These are phyloP conservation scores for Candida incommunis DNA, from an alignment of 805 yeast species.

Conservation along the genomic window DNA sequence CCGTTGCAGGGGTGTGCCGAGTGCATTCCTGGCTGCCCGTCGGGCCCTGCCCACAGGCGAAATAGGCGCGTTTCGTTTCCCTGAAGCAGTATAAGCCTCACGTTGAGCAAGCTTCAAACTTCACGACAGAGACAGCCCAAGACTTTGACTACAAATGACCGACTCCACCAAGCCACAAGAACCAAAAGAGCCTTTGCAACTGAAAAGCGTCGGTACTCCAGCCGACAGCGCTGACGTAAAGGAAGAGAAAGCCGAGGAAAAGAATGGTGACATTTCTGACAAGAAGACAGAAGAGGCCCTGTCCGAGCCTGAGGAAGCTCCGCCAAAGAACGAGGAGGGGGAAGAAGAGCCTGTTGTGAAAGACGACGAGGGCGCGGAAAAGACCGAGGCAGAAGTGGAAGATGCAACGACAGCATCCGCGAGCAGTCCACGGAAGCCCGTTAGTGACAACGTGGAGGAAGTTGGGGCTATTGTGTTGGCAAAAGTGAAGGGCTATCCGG, in stretches of 20 bases:
- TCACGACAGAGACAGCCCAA: no score
- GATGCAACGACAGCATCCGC: conserved; percentile 1
- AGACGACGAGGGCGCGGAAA: no score
- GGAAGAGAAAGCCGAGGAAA: background rate
- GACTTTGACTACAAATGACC: no score
- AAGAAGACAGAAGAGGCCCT: background rate
- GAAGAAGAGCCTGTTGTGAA: no score
- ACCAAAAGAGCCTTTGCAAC: background rate
- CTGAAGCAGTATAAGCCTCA: no score
- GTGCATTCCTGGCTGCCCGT: no score
- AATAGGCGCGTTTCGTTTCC: no score
- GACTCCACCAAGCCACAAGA: background rate
- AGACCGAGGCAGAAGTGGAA: conserved; percentile 32
- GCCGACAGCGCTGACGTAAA: conserved; percentile 19
- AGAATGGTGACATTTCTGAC: background rate
- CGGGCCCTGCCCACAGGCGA: no score
- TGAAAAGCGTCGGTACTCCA: conserved; percentile 5
- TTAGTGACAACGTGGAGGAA: conserved; percentile 15
- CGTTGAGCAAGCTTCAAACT: no score
- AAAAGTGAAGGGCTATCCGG: conserved; percentile 74
- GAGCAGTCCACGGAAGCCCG: conserved; percentile 2
- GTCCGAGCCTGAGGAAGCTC: background rate
- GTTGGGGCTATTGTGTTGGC: conserved; percentile 54
- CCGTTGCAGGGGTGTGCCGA: no score
- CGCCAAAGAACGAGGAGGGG: background rate